Base-by-base conservation (phyloP, 1,284 basidiomycete genomes). In the Mixia osmundae region DNA sequence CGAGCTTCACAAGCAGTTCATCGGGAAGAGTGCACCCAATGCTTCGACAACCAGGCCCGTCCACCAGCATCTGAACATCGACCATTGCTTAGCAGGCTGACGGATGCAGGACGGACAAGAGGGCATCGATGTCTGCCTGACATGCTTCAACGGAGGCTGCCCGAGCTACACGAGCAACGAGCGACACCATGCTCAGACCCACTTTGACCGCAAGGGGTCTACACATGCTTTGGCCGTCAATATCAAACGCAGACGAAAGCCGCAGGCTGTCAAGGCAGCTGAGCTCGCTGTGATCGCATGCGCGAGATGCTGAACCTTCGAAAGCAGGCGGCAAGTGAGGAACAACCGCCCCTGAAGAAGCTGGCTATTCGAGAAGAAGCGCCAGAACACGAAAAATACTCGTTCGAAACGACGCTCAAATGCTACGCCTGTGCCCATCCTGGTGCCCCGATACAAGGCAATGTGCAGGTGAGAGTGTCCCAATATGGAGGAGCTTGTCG, bases 101-200 rank as follows among this genome's bases (percentile, higher is more conserved):
- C 31, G 24, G 8, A 29, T 38, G 12, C 49, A 83, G 73, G 79
- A 85, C 51, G 59, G 60, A 11, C 64, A 69, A 0, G 57, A 64
- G 10, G 89, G 89, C 9, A 63, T 95, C 40, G 74, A 94, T 45
- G 77, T 95, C 33, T 97, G 89, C 55, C 61, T 97, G 37, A 56
- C 58, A 18, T 97, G 91, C 61, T 97, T 89, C 65, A 94, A 91
- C 48, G 87, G 87, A 10, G 78, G 72, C 5, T 91, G 85, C 51
- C 57, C 74, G 3, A n/a, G n/a, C 46, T 45, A 14, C 19, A 39
- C 27, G 63, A 66, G n/a, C 50, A 51, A 57, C 3, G 59, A 66
- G 31, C 61, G 71, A 20, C 65, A 71, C 36, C 83, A 89, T 52
- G 73, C 76, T 1, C 61, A 60, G 9, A 67, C 67, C 0, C 85